A percentile compares a stretch with the other conserved stretches of the same genome.
Evolutionary conservation across 2,329 filamentous ascomycete species (phyloP).

Genomic region (Fusarium continuum): DNA sequence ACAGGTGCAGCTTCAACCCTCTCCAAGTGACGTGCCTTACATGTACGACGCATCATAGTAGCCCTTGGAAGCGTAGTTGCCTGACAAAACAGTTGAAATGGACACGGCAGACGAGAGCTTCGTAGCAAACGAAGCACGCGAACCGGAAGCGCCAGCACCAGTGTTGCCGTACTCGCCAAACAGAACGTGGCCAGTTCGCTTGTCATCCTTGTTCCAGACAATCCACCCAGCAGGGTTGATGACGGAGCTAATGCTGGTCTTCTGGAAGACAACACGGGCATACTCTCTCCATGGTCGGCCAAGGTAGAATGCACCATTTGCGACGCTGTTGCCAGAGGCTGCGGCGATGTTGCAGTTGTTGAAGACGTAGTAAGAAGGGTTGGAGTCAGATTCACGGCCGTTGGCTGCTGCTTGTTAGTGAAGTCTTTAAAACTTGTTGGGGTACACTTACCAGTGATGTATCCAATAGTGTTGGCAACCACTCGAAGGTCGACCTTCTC

Average conservation of each 20-base stretch:
- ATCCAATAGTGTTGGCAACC: conserved; percentile 48
- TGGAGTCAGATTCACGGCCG: conserved; percentile 49
- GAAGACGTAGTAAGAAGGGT: conserved; percentile 57
- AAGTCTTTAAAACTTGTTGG: fast-evolving
- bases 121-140: conserved; percentile 44
- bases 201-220: conserved; percentile 60
- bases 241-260: conserved; percentile 60
- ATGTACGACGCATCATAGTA: conserved; percentile 37
- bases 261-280: conserved; percentile 59
- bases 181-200: conserved; percentile 61
- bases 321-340: conserved; percentile 49
- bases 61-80: conserved; percentile 30
- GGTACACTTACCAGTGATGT: conserved; percentile 52
- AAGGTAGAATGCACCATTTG: conserved; percentile 55
- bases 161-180: conserved; percentile 69
- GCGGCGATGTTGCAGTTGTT: conserved; percentile 56
- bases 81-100: conserved; percentile 44
- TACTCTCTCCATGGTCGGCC: conserved; percentile 59
- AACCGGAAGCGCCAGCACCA: conserved; percentile 64
- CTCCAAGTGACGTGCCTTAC: neutral
- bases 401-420: conserved; percentile 47
- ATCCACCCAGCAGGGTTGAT: conserved; percentile 69
- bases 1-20: no score
- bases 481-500: conserved; percentile 54
- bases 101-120: conserved; percentile 49